Evolutionary conservation across 805 yeast genomes (phyloP), one percentile per base, ranked within the genome.

Genomic region (Teunomyces stri): DNA sequence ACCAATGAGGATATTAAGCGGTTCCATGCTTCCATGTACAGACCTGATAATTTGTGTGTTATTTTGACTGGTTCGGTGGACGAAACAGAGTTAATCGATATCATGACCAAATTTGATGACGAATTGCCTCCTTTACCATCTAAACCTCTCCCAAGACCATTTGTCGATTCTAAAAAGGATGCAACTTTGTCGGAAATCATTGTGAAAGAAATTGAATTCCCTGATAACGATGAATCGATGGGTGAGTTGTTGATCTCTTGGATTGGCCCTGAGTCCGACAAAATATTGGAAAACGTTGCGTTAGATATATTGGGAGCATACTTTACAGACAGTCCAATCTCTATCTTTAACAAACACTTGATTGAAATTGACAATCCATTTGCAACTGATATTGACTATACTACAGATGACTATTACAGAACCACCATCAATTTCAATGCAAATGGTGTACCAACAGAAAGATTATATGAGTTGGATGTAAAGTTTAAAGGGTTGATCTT

Each of bases 61-160:
- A 82, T 94, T 42, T 75, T 94, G 9, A 80, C 87, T n/a, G 99
- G 99, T 34, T 75, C 88, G 3, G 81, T 90, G n/a, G 84, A 89
- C 51, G 89, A 87, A 52, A 69, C 64, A 0, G 96, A 89, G 55
- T 70, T 94, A 29, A 55, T 92, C 21, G 61, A 70, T 0, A 67
- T 80, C 1, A 76, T 92, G 78, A 63, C 69, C 3, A 64, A 74
- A 21, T 85, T 89, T 62, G 96, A 90, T 62, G 50, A 64, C 1
- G 73, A 71, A 20, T 69, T 89, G 42, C 79, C 81, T 0, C 61
- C 61, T 2, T 63, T 76, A 27, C 72, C 78, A 0, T 49, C 55
- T 2, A 25, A 16, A 7, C 58, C 60, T 16, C 65, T 72, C 33
- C 67, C 67, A 47, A 76, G 97, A 49, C 97, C 98, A 13, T 94